A percentile compares a stretch with the other conserved stretches of the same genome.
These are phyloP conservation scores for Acacia melanoxylon DNA, from an alignment of 306 rosid genomes.

Conservation along the genomic window DNA sequence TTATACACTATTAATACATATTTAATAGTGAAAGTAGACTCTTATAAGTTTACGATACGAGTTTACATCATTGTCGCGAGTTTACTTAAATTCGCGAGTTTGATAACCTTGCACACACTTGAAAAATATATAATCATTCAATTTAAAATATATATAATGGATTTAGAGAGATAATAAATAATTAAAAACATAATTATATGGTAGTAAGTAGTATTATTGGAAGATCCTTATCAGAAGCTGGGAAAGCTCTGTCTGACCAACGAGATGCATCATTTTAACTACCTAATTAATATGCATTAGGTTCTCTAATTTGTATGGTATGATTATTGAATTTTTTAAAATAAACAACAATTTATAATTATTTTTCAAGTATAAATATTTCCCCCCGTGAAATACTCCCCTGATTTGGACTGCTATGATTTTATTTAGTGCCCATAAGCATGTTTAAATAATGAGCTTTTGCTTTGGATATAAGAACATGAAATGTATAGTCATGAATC, in stretches of 20 bases:
- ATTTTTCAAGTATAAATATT: not conserved
- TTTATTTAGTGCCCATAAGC: not conserved
- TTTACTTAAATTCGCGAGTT: too few species aligned
- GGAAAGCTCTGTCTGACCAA: not conserved
- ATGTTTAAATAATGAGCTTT: not conserved
- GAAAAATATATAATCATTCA: not conserved
- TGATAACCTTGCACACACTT: too few species aligned
- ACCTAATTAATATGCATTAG: slow-evolving; percentile 1
- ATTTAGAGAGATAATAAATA: not conserved
- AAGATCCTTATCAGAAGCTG: not conserved
- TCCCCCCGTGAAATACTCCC: not conserved
- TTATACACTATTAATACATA: too few species aligned
- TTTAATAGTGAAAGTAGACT: too few species aligned
- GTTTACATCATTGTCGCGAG: too few species aligned
- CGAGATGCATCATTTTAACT: not conserved
- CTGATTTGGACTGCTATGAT: not conserved
- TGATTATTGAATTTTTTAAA: not conserved
- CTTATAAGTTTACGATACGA: too few species aligned
- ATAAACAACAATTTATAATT: not conserved
- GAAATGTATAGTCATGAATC: not conserved
- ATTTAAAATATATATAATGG: not conserved
- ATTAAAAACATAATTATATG: not conserved
- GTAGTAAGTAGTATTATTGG: not conserved
- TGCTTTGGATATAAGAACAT: not conserved
- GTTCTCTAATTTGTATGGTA: not conserved